A percentile compares a stretch with the other conserved stretches of the same genome.
These are phyloP conservation scores for Plasmodium blacklocki DNA, from an alignment of 169 alveolate species.

Conservation along the genomic window DNA sequence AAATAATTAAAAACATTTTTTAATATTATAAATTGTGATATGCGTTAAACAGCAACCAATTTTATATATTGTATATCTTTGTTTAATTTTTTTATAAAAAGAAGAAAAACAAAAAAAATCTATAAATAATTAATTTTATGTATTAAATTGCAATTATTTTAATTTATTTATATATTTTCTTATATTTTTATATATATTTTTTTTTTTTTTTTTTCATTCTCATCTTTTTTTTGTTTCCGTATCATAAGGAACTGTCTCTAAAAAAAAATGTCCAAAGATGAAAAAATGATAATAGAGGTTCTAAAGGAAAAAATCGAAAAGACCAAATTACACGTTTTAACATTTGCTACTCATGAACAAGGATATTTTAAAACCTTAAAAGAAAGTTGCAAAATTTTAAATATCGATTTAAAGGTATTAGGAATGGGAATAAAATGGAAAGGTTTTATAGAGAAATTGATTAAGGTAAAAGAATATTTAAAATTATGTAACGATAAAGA, in stretches of 20 bases:
- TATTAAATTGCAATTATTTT: too few species aligned
- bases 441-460: slow-evolving; percentile 54
- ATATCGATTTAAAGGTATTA: slow-evolving; percentile 34
- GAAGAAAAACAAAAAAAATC: too few species aligned
- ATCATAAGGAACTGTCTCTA: not conserved
- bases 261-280: slow-evolving; percentile 6
- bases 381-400: slow-evolving; percentile 58
- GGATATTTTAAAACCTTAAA: slow-evolving; percentile 59
- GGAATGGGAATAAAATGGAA: slow-evolving; percentile 72
- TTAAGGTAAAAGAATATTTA: slow-evolving; percentile 54
- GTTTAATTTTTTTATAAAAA: too few species aligned
- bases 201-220: not conserved
- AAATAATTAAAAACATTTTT: too few species aligned
- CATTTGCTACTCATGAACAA: slow-evolving; percentile 73
- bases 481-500: slow-evolving; percentile 53
- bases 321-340: slow-evolving; percentile 48
- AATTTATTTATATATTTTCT: too few species aligned
- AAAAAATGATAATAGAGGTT: slow-evolving; percentile 1
- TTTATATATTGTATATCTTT: too few species aligned
- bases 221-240: not conserved
- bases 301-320: slow-evolving; percentile 28
- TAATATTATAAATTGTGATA: too few species aligned
- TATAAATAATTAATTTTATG: too few species aligned
- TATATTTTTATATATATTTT: not conserved
- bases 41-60: too few species aligned